These are phyloP conservation scores for Pyrus bretschneideri DNA, from an alignment of 306 rosid genomes.

Conservation along the genomic window DNA sequence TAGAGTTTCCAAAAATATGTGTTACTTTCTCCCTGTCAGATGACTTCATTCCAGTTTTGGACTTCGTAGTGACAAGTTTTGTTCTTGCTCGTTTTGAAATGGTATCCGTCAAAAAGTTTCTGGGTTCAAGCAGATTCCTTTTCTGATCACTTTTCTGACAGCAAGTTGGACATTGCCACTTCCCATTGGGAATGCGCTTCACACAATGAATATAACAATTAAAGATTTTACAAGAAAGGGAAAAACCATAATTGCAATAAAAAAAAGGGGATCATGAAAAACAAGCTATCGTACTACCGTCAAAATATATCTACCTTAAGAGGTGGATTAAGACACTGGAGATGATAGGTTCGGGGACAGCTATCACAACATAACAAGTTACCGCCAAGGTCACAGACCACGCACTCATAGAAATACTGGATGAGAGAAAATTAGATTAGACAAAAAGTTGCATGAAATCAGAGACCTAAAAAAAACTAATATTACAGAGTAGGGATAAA, in stretches of 20 bases:
- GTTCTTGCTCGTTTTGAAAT: conserved; percentile 94
- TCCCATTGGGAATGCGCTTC: conserved; percentile 91
- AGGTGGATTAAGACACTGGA: conserved; percentile 93
- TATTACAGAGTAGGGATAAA: not conserved
- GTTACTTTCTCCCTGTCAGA: conserved; percentile 59
- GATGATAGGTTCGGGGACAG: conserved; percentile 95
- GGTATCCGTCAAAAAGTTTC: conserved; percentile 44
- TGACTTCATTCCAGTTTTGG: conserved; percentile 55
- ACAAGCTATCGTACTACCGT: conserved; percentile 3
- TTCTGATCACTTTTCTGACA: conserved; percentile 60
- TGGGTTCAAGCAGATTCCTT: conserved; percentile 51
- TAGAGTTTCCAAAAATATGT: conserved; percentile 66
- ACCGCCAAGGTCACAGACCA: conserved; percentile 95
- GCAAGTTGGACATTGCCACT: conserved; percentile 94
- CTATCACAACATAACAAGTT: conserved; percentile 96
- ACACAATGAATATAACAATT: conserved; percentile 26
- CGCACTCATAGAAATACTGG: conserved; percentile 91
- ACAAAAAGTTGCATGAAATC: conserved; percentile 4
- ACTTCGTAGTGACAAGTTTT: conserved; percentile 44
- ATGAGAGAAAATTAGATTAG: conserved; percentile 12
- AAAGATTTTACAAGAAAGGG: conserved; percentile 3
- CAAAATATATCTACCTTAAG: conserved; percentile 67
- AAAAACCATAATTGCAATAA: not conserved
- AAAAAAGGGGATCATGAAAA: conserved; percentile 4
- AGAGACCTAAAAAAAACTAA: not conserved